Evolutionary conservation across 805 yeast genomes (phyloP).

Genomic region (Candida nanaspora): DNA sequence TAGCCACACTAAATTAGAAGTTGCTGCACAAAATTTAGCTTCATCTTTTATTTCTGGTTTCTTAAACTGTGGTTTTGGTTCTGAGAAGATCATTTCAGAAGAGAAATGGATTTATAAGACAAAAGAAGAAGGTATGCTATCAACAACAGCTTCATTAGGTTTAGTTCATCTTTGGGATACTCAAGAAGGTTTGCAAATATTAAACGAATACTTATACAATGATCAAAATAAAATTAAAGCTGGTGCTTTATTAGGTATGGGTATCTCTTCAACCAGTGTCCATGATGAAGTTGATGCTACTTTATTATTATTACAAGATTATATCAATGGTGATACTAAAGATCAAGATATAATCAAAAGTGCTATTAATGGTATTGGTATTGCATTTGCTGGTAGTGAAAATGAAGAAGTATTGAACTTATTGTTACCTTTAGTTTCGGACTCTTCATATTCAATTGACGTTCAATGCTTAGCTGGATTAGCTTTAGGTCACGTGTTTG

Average conservation of each 20-base stretch:
- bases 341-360: slow-evolving; percentile 65
- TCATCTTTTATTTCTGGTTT: slow-evolving; percentile 91
- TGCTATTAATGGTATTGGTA: slow-evolving; percentile 85
- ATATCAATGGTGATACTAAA: slow-evolving; percentile 35
- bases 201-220: slow-evolving; percentile 84
- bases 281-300: slow-evolving; percentile 96
- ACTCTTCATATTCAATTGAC: slow-evolving; percentile 67
- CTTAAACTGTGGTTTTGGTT: slow-evolving; percentile 84
- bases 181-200: slow-evolving; percentile 78
- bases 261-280: slow-evolving; percentile 84
- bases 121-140: slow-evolving; percentile 83
- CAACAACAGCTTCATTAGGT: slow-evolving; percentile 90
- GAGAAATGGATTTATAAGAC: slow-evolving; percentile 85
- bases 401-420: slow-evolving; percentile 76
- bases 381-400: slow-evolving; percentile 91
- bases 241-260: slow-evolving; percentile 94
- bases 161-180: slow-evolving; percentile 87
- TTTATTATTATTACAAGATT: slow-evolving; percentile 76
- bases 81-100: slow-evolving; percentile 74
- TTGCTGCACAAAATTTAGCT: slow-evolving; percentile 93
- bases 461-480: slow-evolving; percentile 80
- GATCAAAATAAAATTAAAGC: slow-evolving; percentile 85
- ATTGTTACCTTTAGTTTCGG: slow-evolving; percentile 76
- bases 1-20: slow-evolving; percentile 58
- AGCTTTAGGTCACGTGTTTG: slow-evolving; percentile 89